Conservation (phyloP, 768 basidiomycete species). For the Guyanaporus albipodus region DNA sequence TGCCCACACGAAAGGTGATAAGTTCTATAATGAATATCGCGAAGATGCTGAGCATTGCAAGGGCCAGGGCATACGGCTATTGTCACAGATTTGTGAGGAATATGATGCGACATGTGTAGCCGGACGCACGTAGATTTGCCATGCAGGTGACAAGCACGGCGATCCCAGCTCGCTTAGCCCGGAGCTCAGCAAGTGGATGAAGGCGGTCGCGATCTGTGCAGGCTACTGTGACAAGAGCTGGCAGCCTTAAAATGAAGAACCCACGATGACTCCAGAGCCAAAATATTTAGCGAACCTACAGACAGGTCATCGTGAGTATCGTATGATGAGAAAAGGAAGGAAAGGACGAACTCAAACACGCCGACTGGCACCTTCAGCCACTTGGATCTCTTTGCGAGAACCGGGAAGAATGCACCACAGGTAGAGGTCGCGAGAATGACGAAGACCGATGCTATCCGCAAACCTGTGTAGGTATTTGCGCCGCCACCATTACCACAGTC, state of each 20-base stretch:
- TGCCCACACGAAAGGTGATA: conserved; percentile 84
- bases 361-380: conserved; percentile 37
- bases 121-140: conserved; percentile 67
- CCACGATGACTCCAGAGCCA: conserved; percentile 83
- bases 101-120: background rate
- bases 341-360: conserved; percentile 63
- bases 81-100: background rate
- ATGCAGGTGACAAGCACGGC: conserved; percentile 63
- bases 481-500: conserved; percentile 53
- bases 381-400: conserved; percentile 50
- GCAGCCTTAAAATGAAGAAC: conserved; percentile 24
- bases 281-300: conserved; percentile 83
- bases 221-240: background rate
- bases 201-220: conserved; percentile 79
- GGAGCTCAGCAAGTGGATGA: conserved; percentile 78
- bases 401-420: conserved; percentile 66
- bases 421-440: conserved; percentile 61
- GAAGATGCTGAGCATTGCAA: conserved; percentile 81
- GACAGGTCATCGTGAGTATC: conserved; percentile 7
- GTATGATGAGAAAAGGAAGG: background rate
- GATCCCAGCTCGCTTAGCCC: conserved; percentile 68
- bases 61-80: conserved; percentile 78
- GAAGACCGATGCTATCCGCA: conserved; percentile 73
- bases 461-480: conserved; percentile 41
- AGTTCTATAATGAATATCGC: conserved; percentile 81